Evolutionary conservation across 2,329 filamentous ascomycete species (phyloP).

Genomic region (Annulohypoxylon truncatum): DNA sequence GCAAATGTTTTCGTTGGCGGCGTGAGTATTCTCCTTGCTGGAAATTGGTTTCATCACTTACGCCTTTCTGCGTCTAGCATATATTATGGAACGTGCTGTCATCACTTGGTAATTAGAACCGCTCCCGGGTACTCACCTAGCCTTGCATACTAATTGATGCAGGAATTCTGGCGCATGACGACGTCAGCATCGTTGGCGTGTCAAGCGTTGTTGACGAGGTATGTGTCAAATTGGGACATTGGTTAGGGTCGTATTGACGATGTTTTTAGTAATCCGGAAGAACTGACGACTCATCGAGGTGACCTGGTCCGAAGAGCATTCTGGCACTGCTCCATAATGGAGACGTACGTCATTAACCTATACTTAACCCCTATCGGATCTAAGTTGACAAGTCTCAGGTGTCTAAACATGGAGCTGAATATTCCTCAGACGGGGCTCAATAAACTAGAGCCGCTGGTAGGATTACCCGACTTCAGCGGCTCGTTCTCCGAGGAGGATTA

Average conservation of each 20-base stretch:
- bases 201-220: conserved; percentile 67
- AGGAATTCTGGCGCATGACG: conserved; percentile 72
- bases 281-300: conserved; percentile 59
- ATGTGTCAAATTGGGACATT: conserved; percentile 13
- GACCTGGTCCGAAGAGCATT: conserved; percentile 66
- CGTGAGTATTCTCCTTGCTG: conserved; percentile 54
- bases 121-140: not conserved
- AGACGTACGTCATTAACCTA: conserved; percentile 55
- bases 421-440: conserved; percentile 67
- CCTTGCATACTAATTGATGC: conserved; percentile 23
- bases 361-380: not conserved
- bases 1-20: conserved; percentile 67
- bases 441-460: conserved; percentile 63
- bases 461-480: conserved; percentile 65
- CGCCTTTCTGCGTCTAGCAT: conserved; percentile 52
- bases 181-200: conserved; percentile 67
- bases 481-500: conserved; percentile 61
- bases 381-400: conserved; percentile 52
- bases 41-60: conserved; percentile 17
- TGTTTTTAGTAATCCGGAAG: conserved; percentile 52
- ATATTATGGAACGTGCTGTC: conserved; percentile 65
- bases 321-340: conserved; percentile 68
- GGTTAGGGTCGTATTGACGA: conserved; percentile 26
- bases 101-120: conserved; percentile 58
- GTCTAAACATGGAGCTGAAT: conserved; percentile 68